These are phyloP conservation scores for Gastrodia elata DNA, from an alignment of 106 monocot species.

Conservation along the genomic window DNA sequence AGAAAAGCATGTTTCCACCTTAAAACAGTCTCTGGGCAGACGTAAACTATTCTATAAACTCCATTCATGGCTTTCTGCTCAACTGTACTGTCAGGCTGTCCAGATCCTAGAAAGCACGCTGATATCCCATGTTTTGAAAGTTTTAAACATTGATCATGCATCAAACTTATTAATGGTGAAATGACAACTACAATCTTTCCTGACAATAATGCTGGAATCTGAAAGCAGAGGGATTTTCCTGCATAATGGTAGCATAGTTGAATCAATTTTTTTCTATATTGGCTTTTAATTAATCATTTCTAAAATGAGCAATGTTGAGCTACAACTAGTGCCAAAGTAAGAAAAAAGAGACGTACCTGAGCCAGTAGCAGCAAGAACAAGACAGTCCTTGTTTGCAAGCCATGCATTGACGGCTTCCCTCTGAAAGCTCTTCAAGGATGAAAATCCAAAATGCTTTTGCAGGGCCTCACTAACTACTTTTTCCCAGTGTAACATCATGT, in stretches of 20 bases:
- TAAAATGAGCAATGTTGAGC: background rate
- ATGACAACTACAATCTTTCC: slow-evolving; percentile 75
- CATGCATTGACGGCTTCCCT: slow-evolving; percentile 79
- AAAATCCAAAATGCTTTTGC: slow-evolving; percentile 72
- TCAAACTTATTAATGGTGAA: slow-evolving; percentile 98
- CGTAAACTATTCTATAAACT: slow-evolving; percentile 78
- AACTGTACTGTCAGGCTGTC: slow-evolving; percentile 80
- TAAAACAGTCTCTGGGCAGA: slow-evolving; percentile 89
- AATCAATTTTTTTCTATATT: background rate
- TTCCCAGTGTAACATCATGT: slow-evolving; percentile 27
- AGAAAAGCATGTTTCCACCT: slow-evolving; percentile 29
- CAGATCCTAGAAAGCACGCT: slow-evolving; percentile 97
- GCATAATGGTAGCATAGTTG: slow-evolving; percentile 16
- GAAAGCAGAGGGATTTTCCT: slow-evolving; percentile 99
- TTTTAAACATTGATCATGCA: slow-evolving; percentile 97
- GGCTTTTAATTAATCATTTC: background rate
- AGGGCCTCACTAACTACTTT: slow-evolving; percentile 29
- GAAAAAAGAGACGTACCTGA: slow-evolving; percentile 41
- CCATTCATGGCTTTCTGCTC: slow-evolving; percentile 83
- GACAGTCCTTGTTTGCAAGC: slow-evolving; percentile 58
- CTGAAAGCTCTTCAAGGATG: slow-evolving; percentile 76
- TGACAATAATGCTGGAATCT: slow-evolving; percentile 78
- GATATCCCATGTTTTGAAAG: slow-evolving; percentile 72
- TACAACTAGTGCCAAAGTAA: background rate
- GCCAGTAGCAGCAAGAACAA: slow-evolving; percentile 94